phyloP scores from a whole-genome alignment of 768 basidiomycete species.

The Chiua virens region DNA sequence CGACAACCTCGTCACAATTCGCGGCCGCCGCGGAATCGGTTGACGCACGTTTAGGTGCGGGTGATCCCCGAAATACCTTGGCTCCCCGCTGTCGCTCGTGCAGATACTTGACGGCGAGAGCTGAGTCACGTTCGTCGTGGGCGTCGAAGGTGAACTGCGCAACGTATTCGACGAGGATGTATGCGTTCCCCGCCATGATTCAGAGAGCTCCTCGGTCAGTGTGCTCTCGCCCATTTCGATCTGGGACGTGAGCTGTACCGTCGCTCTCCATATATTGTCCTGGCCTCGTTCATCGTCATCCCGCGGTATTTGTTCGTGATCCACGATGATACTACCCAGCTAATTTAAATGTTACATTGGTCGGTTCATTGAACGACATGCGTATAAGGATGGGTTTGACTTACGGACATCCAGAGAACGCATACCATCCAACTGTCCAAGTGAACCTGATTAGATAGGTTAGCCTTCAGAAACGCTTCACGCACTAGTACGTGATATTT shows the following conservation, averaged over 20 bases:
- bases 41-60: no score
- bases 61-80: no score
- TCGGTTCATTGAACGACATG: background rate
- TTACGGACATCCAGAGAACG: constrained; percentile 18
- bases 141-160: background rate
- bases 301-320: constrained; percentile 3
- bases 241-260: constrained; percentile 16
- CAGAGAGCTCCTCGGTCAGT: background rate
- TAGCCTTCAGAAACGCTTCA: background rate
- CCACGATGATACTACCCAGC: constrained; percentile 19
- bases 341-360: background rate
- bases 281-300: background rate
- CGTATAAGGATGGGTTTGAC: background rate
- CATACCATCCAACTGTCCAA: constrained; percentile 17
- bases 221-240: constrained; percentile 10
- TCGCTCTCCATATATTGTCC: background rate
- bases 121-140: background rate
- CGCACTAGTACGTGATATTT: constrained; percentile 22
- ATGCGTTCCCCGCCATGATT: background rate
- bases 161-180: background rate
- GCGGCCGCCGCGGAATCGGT: no score
- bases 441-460: background rate
- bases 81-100: no score
- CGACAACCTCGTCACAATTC: no score
- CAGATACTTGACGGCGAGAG: background rate